phyloP scores from a whole-genome alignment of 208 protist genomes.

The Trypanosoma cruzi region DNA sequence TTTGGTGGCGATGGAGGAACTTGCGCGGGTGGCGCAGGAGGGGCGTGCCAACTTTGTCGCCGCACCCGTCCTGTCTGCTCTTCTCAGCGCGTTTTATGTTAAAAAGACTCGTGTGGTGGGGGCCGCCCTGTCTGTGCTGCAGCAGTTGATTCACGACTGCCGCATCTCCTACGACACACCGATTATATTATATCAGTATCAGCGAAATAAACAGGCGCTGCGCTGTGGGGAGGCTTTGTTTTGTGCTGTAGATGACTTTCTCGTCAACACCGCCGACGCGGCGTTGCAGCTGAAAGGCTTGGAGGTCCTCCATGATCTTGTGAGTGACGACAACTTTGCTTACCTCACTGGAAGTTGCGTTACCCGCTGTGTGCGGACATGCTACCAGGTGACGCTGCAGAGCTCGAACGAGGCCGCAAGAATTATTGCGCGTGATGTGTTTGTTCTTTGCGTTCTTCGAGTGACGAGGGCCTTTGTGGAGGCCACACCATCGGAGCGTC shows the following conservation, averaged over 20 bases:
- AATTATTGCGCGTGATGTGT: conserved; percentile 27
- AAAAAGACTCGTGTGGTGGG: conserved; percentile 58
- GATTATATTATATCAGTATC: conserved; percentile 40
- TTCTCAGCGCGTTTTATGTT: conserved; percentile 57
- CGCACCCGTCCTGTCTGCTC: conserved; percentile 36
- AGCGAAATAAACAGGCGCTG: conserved; percentile 20
- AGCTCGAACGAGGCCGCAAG: conserved; percentile 41
- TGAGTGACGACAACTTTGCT: conserved; percentile 29
- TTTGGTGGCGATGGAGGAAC: conserved; percentile 19
- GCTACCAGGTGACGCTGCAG: conserved; percentile 39
- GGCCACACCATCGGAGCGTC: conserved; percentile 5
- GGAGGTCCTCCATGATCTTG: conserved; percentile 42
- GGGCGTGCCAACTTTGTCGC: conserved; percentile 2
- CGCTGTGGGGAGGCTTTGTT: conserved; percentile 41
- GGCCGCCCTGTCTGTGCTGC: conserved; percentile 35
- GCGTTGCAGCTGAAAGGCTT: conserved; percentile 42
- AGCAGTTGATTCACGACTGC: conserved; percentile 41
- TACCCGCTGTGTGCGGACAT: conserved; percentile 49
- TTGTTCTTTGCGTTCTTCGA: conserved; percentile 32
- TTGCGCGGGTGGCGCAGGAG: background rate
- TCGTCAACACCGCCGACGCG: conserved; percentile 39
- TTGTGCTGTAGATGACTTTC: conserved; percentile 38
- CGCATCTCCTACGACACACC: conserved; percentile 26
- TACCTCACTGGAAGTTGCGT: conserved; percentile 41
- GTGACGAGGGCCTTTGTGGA: conserved; percentile 44